Evolutionary conservation across 768 basidiomycete genomes (phyloP).

Genomic region (Leccinum obscurum): DNA sequence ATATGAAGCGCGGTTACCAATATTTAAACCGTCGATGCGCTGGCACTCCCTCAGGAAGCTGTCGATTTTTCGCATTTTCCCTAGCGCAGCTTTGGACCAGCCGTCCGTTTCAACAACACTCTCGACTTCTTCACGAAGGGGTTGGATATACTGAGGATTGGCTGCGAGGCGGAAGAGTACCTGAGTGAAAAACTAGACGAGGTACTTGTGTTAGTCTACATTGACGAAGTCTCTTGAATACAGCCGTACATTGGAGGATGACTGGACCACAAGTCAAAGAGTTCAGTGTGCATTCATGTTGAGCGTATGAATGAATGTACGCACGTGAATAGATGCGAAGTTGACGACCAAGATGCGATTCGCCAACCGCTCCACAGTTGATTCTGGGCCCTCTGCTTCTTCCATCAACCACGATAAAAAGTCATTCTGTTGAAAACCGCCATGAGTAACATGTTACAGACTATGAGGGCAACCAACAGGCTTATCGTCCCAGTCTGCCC

Average conservation of each 20-base stretch:
- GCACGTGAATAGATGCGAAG: constrained; percentile 26
- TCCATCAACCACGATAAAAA: constrained; percentile 35
- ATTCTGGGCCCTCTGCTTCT: constrained; percentile 19
- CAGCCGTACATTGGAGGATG: background rate
- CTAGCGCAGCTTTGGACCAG: background rate
- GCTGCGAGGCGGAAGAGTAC: background rate
- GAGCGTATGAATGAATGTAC: background rate
- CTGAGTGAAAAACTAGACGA: background rate
- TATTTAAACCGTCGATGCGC: background rate
- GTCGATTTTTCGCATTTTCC: background rate
- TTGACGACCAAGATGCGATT: constrained; percentile 14
- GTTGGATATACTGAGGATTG: background rate
- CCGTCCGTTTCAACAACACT: background rate
- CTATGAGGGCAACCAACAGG: constrained; percentile 27
- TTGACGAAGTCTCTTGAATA: too few species aligned
- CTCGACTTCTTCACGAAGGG: constrained; percentile 1
- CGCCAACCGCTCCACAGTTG: constrained; percentile 22
- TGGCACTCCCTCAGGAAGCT: constrained; percentile 1
- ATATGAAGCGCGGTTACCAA: background rate
- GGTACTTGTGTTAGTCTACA: background rate
- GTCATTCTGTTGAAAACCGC: constrained; percentile 28
- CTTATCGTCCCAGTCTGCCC: constrained; percentile 29
- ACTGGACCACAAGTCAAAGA: background rate
- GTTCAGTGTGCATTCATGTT: background rate
- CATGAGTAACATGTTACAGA: background rate